These are phyloP conservation scores for Musa balbisiana DNA, from an alignment of 202 grass and related monocot species.

Conservation along the genomic window DNA sequence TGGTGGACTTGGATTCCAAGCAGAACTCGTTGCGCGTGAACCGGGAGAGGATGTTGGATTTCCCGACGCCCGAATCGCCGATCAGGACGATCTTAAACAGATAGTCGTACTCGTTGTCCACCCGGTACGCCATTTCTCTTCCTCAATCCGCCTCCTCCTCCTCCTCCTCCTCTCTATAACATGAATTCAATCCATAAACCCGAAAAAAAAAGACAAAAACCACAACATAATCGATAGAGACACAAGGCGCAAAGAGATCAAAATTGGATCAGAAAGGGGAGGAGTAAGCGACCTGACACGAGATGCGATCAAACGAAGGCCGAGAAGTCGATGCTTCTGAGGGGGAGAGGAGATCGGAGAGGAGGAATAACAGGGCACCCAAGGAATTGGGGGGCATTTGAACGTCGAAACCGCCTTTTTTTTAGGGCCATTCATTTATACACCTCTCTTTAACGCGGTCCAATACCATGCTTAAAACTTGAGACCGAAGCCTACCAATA, in stretches of 20 bases:
- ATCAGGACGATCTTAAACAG: slow-evolving; percentile 26
- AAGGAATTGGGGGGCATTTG: neutral
- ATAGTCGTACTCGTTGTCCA: slow-evolving; percentile 22
- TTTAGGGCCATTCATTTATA: neutral
- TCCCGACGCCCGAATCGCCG: slow-evolving; percentile 23
- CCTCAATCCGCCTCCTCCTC: neutral
- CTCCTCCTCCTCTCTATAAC: neutral
- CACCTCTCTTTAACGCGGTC: too few species aligned
- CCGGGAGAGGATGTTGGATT: slow-evolving; percentile 24
- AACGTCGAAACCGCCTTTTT: neutral
- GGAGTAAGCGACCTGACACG: neutral
- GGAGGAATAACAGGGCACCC: neutral
- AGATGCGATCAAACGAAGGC: neutral
- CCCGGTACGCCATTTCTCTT: slow-evolving; percentile 12
- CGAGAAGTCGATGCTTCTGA: neutral
- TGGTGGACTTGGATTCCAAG: slow-evolving; percentile 31
- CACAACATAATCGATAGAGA: neutral
- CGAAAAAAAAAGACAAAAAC: neutral
- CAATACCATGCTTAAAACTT: too few species aligned
- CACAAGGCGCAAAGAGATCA: neutral
- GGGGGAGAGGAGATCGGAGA: neutral
- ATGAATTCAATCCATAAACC: neutral
- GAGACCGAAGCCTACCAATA: too few species aligned
- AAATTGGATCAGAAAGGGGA: neutral
- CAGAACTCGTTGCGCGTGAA: slow-evolving; percentile 30